phyloP scores from a whole-genome alignment of 306 rosid species.

The Herpetospermum pedunculosum region DNA sequence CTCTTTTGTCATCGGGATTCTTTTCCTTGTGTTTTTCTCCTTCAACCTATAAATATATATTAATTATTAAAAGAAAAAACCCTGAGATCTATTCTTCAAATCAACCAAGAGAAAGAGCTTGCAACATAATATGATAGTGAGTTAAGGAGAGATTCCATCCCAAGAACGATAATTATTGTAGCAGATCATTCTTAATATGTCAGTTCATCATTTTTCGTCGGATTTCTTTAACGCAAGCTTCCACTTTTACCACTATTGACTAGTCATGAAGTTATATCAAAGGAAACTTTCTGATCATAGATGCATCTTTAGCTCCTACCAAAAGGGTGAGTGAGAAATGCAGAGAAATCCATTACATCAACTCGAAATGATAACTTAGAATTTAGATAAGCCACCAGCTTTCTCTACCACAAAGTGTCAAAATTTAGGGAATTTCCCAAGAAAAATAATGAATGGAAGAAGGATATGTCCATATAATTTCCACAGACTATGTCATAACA shows the following conservation, averaged over 20 bases:
- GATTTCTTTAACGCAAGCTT: not conserved
- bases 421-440: not conserved
- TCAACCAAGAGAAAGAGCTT: not conserved
- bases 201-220: not conserved
- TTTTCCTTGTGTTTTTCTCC: constrained; percentile 23
- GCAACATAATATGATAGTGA: not conserved
- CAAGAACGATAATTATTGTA: not conserved
- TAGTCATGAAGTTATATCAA: not conserved
- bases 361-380: not conserved
- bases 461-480: not conserved
- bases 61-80: not conserved
- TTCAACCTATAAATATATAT: constrained; percentile 30
- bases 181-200: not conserved
- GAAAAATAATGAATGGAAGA: not conserved
- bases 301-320: not conserved
- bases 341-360: not conserved
- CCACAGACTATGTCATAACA: not conserved
- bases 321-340: not conserved
- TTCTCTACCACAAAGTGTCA: not conserved
- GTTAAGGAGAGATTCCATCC: not conserved
- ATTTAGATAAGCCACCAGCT: not conserved
- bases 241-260: not conserved
- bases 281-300: not conserved
- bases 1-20: constrained; percentile 36
- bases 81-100: not conserved